Evolutionary conservation across 352 stramenopile species (phyloP).

Genomic region (Phytophthora brassicae): DNA sequence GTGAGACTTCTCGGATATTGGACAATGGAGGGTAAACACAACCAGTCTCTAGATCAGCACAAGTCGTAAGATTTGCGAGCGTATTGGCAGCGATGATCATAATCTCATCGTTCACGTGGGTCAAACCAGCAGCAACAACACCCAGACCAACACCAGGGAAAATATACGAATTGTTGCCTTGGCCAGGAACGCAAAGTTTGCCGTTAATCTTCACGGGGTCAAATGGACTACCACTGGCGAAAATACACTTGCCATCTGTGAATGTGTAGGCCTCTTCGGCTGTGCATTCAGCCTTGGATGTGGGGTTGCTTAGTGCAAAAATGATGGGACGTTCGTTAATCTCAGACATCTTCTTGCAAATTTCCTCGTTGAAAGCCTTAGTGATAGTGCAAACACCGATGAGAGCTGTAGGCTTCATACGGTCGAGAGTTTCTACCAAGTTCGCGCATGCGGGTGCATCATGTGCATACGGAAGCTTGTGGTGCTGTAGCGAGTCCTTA

Average conservation of each 20-base stretch:
- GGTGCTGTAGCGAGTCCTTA: slow-evolving; percentile 81
- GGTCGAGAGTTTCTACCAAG: slow-evolving; percentile 77
- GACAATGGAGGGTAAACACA: slow-evolving; percentile 94
- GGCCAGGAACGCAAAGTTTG: slow-evolving; percentile 79
- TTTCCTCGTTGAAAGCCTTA: slow-evolving; percentile 87
- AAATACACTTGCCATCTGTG: slow-evolving; percentile 95
- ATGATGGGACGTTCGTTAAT: slow-evolving; percentile 93
- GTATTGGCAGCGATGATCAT: slow-evolving; percentile 84
- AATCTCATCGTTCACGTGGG: slow-evolving; percentile 77
- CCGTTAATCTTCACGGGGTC: slow-evolving; percentile 92
- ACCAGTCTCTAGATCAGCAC: slow-evolving; percentile 89
- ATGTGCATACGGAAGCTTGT: slow-evolving; percentile 90
- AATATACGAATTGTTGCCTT: slow-evolving; percentile 97
- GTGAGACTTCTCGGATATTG: slow-evolving; percentile 92
- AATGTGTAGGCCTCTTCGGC: slow-evolving; percentile 96
- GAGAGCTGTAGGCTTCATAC: slow-evolving; percentile 93
- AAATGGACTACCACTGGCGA: slow-evolving; percentile 96
- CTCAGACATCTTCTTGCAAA: slow-evolving; percentile 90
- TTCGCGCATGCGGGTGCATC: slow-evolving; percentile 64
- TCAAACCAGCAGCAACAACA: slow-evolving; percentile 85
- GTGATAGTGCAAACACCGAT: slow-evolving; percentile 93
- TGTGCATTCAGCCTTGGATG: slow-evolving; percentile 95
- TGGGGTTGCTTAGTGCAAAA: slow-evolving; percentile 97
- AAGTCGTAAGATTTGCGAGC: slow-evolving; percentile 71
- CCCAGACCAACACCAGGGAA: slow-evolving; percentile 96